Conservation (phyloP, 352 stramenopile genomes). For the Globisporangium cederbergense region DNA sequence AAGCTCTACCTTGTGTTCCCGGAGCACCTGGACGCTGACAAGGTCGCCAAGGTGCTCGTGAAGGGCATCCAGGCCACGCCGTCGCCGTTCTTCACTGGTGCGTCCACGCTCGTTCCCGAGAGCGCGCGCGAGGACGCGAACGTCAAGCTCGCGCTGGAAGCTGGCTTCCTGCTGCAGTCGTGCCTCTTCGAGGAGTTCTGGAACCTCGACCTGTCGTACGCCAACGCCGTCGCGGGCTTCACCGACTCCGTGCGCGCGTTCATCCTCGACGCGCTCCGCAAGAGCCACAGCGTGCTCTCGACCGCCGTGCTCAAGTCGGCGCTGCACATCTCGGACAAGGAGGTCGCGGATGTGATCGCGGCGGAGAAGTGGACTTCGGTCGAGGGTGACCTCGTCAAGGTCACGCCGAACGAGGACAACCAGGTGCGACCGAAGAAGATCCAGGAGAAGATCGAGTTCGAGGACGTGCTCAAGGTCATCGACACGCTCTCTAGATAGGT, state of each 20-base stretch:
- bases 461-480: slow-evolving; percentile 86
- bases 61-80: slow-evolving; percentile 68
- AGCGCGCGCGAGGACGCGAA: slow-evolving; percentile 61
- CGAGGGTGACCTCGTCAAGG: slow-evolving; percentile 44
- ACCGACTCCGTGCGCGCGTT: slow-evolving; percentile 71
- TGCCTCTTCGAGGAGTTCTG: slow-evolving; percentile 84
- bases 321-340: slow-evolving; percentile 67
- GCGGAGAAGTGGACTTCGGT: slow-evolving; percentile 69
- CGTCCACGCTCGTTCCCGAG: slow-evolving; percentile 65
- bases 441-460: slow-evolving; percentile 84
- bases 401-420: slow-evolving; percentile 78
- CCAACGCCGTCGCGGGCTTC: slow-evolving; percentile 63
- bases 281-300: slow-evolving; percentile 70
- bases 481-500: slow-evolving; percentile 86
- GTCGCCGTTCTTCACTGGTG: slow-evolving; percentile 76
- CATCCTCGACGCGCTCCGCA: slow-evolving; percentile 65
- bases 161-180: slow-evolving; percentile 73
- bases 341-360: slow-evolving; percentile 52
- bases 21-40: slow-evolving; percentile 41
- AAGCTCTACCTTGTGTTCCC: slow-evolving; percentile 84
- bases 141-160: slow-evolving; percentile 49
- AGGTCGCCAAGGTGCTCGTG: slow-evolving; percentile 62
- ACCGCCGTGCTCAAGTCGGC: slow-evolving; percentile 56
- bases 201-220: slow-evolving; percentile 58
- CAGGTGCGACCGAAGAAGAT: slow-evolving; percentile 86